These are phyloP conservation scores for Sungouiella thailandica DNA, from an alignment of 805 yeast species.

Conservation along the genomic window DNA sequence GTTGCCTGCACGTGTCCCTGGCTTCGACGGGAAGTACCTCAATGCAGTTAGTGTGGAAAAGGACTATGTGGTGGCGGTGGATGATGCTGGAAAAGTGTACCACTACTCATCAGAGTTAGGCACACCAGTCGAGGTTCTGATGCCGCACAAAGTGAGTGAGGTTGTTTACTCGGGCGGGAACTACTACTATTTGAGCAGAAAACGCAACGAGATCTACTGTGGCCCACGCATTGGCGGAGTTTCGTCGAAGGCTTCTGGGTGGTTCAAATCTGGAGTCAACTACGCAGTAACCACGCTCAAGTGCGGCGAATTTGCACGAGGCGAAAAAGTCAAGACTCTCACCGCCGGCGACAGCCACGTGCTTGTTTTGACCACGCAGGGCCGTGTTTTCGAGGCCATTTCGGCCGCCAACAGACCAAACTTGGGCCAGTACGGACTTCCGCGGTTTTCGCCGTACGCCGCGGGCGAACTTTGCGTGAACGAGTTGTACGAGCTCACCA, in stretches of 20 bases:
- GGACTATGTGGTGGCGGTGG: slow-evolving; percentile 51
- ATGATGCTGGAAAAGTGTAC: slow-evolving; percentile 64
- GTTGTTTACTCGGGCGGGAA: slow-evolving; percentile 48
- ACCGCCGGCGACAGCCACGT: slow-evolving; percentile 66
- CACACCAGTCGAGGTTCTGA: slow-evolving; percentile 17
- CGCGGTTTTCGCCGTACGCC: slow-evolving; percentile 61
- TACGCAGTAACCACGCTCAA: slow-evolving; percentile 3
- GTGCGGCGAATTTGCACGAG: slow-evolving; percentile 9
- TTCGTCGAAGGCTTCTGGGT: slow-evolving; percentile 2
- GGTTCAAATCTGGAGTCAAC: slow-evolving; percentile 4
- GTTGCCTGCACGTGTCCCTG: slow-evolving; percentile 55
- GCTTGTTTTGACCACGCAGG: slow-evolving; percentile 53
- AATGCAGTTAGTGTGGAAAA: slow-evolving; percentile 52
- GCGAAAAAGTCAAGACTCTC: slow-evolving; percentile 42
- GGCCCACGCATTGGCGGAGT: slow-evolving; percentile 20
- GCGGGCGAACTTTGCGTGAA: slow-evolving; percentile 41
- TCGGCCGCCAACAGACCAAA: slow-evolving; percentile 36
- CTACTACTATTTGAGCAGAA: slow-evolving; percentile 37
- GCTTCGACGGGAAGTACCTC: slow-evolving; percentile 58
- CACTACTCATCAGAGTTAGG: slow-evolving; percentile 58
- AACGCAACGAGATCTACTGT: slow-evolving; percentile 40
- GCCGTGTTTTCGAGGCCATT: slow-evolving; percentile 58
- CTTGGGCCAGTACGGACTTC: slow-evolving; percentile 82
- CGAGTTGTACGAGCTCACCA: slow-evolving; percentile 43
- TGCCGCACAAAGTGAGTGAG: slow-evolving; percentile 25